Percentiles rank a stretch among this genome's conserved stretches.
phyloP scores from a whole-genome alignment of 2,329 filamentous ascomycete genomes.

The Sporothrix dimorphospora region DNA sequence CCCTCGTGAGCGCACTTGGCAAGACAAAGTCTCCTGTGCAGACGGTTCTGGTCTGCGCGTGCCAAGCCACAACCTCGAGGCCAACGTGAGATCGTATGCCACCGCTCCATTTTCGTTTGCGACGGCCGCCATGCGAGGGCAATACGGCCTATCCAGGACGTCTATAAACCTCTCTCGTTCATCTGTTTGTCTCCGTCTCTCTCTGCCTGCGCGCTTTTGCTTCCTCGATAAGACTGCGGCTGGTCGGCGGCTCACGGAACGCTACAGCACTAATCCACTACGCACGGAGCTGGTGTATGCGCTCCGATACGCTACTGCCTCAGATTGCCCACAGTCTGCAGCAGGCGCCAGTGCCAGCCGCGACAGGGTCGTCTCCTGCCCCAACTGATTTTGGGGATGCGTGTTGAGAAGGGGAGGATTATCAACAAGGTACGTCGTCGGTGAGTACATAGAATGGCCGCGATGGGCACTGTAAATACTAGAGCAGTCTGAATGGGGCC shows the following conservation, averaged over 20 bases:
- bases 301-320: slow-evolving; percentile 31
- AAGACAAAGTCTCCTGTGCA: not conserved
- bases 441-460: not conserved
- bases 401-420: not conserved
- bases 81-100: not conserved
- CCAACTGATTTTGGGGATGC: not conserved
- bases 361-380: not conserved
- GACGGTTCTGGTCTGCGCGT: not conserved
- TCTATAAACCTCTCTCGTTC: no score
- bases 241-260: slow-evolving; percentile 25
- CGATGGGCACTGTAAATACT: not conserved
- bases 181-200: not conserved
- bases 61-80: slow-evolving; percentile 16
- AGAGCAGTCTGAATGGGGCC: not conserved
- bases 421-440: not conserved
- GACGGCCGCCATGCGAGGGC: not conserved
- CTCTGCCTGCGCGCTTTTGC: not conserved
- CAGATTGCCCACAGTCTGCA: slow-evolving; percentile 24
- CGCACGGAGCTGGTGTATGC: slow-evolving; percentile 30
- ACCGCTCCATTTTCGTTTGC: slow-evolving; percentile 2
- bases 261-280: slow-evolving; percentile 23
- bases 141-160: not conserved
- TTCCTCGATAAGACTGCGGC: slow-evolving; percentile 11
- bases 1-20: slow-evolving; percentile 20
- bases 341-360: slow-evolving; percentile 7